Evolutionary conservation across 352 stramenopile genomes (phyloP).

Genomic region (Globisporangium echinulatum): DNA sequence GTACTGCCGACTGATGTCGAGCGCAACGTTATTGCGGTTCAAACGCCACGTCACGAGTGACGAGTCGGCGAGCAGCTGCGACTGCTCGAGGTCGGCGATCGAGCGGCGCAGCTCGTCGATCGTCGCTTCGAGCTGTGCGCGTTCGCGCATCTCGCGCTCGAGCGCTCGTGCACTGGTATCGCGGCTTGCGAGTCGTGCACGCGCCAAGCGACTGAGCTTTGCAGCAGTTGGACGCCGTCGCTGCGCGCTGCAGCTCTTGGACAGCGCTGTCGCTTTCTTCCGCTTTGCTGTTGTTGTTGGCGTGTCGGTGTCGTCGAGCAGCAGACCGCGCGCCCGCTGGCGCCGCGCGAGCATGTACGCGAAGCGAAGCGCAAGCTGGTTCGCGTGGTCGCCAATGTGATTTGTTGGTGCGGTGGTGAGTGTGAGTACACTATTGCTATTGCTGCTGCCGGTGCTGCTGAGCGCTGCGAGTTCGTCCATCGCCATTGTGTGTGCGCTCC

Average conservation of each 20-base stretch:
- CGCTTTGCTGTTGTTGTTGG: background rate
- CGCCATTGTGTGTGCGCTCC: too few species aligned
- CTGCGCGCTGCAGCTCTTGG: constrained; percentile 27
- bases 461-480: too few species aligned
- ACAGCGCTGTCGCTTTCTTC: background rate
- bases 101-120: constrained; percentile 21
- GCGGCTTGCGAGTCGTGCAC: background rate
- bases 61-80: constrained; percentile 32
- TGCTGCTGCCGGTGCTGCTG: too few species aligned
- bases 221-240: constrained; percentile 14
- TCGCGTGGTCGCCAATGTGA: background rate
- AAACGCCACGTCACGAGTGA: constrained; percentile 26
- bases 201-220: constrained; percentile 1
- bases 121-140: constrained; percentile 13
- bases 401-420: too few species aligned
- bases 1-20: constrained; percentile 38
- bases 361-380: constrained; percentile 29
- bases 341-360: constrained; percentile 29
- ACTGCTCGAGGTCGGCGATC: constrained; percentile 32
- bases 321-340: constrained; percentile 10
- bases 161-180: background rate
- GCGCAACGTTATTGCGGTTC: constrained; percentile 32
- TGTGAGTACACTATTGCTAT: too few species aligned
- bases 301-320: background rate
- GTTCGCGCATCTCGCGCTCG: constrained; percentile 9